These are phyloP conservation scores for Mayamaea pseudoterrestris DNA, from an alignment of 108 stramenopile genomes.

Conservation along the genomic window DNA sequence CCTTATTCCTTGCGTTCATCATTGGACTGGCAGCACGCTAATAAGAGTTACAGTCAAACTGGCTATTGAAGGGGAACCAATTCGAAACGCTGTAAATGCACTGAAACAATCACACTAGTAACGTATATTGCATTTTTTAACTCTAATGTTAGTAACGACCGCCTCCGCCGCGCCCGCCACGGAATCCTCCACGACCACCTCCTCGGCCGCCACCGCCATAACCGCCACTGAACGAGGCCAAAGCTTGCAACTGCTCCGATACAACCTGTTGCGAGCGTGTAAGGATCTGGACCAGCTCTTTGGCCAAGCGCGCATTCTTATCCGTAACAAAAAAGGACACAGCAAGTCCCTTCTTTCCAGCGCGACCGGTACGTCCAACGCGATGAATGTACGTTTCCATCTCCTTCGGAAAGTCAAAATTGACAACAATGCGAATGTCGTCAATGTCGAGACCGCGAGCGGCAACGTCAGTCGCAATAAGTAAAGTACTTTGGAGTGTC, in stretches of 20 bases:
- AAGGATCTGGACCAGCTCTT: constrained; percentile 73
- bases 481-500: constrained; percentile 60
- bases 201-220: constrained; percentile 35
- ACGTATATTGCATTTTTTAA: too few species aligned
- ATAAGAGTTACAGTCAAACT: too few species aligned
- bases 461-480: constrained; percentile 99
- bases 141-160: too few species aligned
- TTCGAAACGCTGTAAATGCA: too few species aligned
- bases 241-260: constrained; percentile 40
- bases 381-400: constrained; percentile 80
- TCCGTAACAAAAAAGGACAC: constrained; percentile 90
- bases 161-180: too few species aligned
- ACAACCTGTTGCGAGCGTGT: constrained; percentile 59
- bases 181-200: constrained; percentile 36
- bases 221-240: constrained; percentile 29
- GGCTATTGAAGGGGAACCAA: too few species aligned
- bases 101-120: too few species aligned
- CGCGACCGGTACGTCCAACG: constrained; percentile 99
- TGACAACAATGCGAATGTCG: constrained; percentile 91
- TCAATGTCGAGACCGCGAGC: constrained; percentile 87
- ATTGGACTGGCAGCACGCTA: too few species aligned
- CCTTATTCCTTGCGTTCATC: too few species aligned
- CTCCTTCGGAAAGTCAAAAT: constrained; percentile 86
- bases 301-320: constrained; percentile 85
- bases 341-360: constrained; percentile 93